Evolutionary conservation across 1,284 basidiomycete species (phyloP).

Genomic region (Rugosomyces carneus): DNA sequence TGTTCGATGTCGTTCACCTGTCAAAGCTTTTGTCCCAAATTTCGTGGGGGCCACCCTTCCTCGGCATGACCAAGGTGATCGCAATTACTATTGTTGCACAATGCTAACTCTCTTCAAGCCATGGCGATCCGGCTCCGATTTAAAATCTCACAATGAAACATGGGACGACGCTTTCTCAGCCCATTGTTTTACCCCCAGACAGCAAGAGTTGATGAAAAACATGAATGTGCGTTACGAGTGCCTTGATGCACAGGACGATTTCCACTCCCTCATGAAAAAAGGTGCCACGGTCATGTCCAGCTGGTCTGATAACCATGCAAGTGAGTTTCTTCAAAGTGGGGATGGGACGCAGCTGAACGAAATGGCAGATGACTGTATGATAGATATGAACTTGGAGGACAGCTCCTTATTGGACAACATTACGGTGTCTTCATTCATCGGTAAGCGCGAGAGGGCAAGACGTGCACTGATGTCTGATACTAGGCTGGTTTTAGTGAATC

Average conservation of each 20-base stretch:
- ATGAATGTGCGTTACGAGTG: slow-evolving; percentile 29
- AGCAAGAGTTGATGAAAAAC: slow-evolving; percentile 20
- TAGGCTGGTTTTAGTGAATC: no score
- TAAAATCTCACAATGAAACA: slow-evolving; percentile 15
- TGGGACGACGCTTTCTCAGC: slow-evolving; percentile 23
- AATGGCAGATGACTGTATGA: no score
- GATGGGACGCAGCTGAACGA: no score
- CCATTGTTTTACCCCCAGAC: slow-evolving; percentile 9
- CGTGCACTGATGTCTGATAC: no score
- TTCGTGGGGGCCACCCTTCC: slow-evolving; percentile 26
- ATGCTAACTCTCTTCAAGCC: slow-evolving; percentile 29
- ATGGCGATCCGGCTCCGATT: slow-evolving; percentile 24
- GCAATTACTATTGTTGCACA: slow-evolving; percentile 24
- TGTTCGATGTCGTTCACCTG: neutral
- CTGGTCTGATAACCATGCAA: no score
- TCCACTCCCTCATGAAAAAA: slow-evolving; percentile 19
- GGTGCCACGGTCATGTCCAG: neutral
- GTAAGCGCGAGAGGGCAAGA: no score
- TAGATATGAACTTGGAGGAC: no score
- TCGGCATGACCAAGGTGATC: slow-evolving; percentile 24
- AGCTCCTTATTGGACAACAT: no score
- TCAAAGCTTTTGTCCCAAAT: slow-evolving; percentile 16
- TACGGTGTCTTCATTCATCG: no score
- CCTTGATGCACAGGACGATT: slow-evolving; percentile 29
- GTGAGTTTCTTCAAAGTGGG: no score